phyloP scores from a whole-genome alignment of 371 early-diverging fungal genomes.

The Circinella minor region DNA sequence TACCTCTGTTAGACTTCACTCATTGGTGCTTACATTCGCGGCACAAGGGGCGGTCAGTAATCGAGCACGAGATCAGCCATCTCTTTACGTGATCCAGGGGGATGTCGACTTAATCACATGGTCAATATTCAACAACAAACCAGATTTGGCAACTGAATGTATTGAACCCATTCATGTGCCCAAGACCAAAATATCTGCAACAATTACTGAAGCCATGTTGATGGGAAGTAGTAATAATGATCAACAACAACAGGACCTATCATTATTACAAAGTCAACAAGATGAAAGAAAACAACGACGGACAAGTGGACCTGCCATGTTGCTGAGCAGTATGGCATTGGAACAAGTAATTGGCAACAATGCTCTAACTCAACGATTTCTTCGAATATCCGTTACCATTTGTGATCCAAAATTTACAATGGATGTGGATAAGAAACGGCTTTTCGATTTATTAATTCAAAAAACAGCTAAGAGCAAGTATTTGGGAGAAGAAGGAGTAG shows the following conservation, averaged over 20 bases:
- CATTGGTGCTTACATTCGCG: conserved; percentile 10
- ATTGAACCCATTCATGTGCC: conserved; percentile 26
- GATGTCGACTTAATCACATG: conserved; percentile 19
- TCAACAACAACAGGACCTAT: not conserved
- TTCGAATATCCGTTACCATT: not conserved
- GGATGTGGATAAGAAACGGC: conserved; percentile 9
- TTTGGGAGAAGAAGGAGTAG: not conserved
- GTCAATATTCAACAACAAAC: conserved; percentile 25
- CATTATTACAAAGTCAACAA: not conserved
- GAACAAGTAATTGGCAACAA: conserved; percentile 6
- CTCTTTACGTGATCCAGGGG: conserved; percentile 27
- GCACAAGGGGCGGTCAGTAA: conserved; percentile 11
- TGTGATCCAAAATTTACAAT: conserved; percentile 13
- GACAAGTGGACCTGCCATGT: not conserved
- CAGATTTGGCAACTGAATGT: conserved; percentile 19
- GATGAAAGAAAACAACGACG: not conserved
- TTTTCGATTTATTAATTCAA: not conserved
- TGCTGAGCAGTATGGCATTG: conserved; percentile 13
- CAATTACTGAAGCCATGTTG: conserved; percentile 24
- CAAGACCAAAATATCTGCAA: conserved; percentile 18
- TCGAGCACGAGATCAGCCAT: conserved; percentile 17
- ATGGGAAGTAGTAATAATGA: not conserved
- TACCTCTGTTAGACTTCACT: conserved; percentile 22
- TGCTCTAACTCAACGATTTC: conserved; percentile 3
- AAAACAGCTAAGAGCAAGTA: not conserved